Evolutionary conservation across 2,329 filamentous ascomycete species (phyloP).

Genomic region (Chaetomiaceae sp.): DNA sequence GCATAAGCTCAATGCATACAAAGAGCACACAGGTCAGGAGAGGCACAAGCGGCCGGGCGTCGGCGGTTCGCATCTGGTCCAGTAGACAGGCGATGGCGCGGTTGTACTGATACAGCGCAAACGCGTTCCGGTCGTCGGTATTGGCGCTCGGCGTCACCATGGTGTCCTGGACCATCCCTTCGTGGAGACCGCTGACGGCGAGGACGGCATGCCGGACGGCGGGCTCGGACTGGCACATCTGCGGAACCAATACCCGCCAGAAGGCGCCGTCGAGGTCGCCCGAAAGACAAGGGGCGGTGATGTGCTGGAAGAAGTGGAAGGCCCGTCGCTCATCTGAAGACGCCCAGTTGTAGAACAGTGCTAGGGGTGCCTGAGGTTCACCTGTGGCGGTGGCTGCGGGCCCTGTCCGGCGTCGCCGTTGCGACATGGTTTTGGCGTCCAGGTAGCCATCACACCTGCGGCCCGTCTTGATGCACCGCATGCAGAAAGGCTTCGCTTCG

Average conservation of each 20-base stretch:
- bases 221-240: conserved; percentile 41
- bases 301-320: conserved; percentile 37
- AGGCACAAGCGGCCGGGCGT: conserved; percentile 31
- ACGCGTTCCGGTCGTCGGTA: conserved; percentile 24
- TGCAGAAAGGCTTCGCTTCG: conserved; percentile 48
- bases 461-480: conserved; percentile 50
- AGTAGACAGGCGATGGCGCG: conserved; percentile 42
- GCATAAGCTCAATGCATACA: conserved; percentile 51
- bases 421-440: conserved; percentile 26
- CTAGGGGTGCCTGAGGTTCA: conserved; percentile 18
- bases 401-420: conserved; percentile 22
- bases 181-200: conserved; percentile 46
- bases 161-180: conserved; percentile 25
- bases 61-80: conserved; percentile 31
- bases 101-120: conserved; percentile 44
- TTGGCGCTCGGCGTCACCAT: conserved; percentile 24
- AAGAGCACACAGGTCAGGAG: conserved; percentile 46
- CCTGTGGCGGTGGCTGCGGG: conserved; percentile 1
- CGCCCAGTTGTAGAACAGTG: conserved; percentile 28
- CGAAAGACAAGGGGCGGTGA: conserved; percentile 39
- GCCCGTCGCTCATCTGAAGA: conserved; percentile 32
- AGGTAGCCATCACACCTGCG: conserved; percentile 53
- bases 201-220: conserved; percentile 46
- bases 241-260: conserved; percentile 42
- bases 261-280: conserved; percentile 40